Evolutionary conservation across 164 flowering plant genomes (phyloP).

Genomic region (Umbilicus rupestris): DNA sequence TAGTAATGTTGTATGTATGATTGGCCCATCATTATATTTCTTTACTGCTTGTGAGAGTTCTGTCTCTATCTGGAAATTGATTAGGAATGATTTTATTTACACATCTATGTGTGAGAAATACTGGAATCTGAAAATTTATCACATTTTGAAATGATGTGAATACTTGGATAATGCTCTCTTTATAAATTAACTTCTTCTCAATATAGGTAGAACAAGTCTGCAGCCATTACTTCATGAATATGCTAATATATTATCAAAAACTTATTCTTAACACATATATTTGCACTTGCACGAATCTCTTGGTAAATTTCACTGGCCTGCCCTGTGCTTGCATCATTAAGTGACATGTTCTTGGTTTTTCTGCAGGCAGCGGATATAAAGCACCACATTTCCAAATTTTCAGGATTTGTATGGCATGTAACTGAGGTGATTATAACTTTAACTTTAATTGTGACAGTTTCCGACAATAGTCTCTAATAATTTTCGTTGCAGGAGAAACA

Average conservation of each 20-base stretch:
- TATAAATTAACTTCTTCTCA: no score
- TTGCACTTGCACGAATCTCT: no score
- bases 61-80: no score
- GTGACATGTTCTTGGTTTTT: constrained; percentile 7
- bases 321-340: not conserved
- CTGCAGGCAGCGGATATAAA: constrained; percentile 68
- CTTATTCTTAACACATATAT: not conserved
- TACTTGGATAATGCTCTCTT: no score
- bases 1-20: no score
- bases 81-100: not conserved
- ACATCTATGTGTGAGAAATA: no score
- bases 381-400: constrained; percentile 66
- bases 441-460: not conserved
- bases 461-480: not conserved
- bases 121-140: no score
- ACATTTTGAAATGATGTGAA: no score
- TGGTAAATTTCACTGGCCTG: not conserved
- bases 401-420: constrained; percentile 88
- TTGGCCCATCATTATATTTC: no score
- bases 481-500: constrained; percentile 61
- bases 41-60: no score
- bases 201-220: no score
- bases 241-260: not conserved
- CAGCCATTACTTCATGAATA: not conserved
- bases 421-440: constrained; percentile 50